Conservation (phyloP, 2,329 filamentous ascomycete genomes). For the Akanthomyces dipterigenus region DNA sequence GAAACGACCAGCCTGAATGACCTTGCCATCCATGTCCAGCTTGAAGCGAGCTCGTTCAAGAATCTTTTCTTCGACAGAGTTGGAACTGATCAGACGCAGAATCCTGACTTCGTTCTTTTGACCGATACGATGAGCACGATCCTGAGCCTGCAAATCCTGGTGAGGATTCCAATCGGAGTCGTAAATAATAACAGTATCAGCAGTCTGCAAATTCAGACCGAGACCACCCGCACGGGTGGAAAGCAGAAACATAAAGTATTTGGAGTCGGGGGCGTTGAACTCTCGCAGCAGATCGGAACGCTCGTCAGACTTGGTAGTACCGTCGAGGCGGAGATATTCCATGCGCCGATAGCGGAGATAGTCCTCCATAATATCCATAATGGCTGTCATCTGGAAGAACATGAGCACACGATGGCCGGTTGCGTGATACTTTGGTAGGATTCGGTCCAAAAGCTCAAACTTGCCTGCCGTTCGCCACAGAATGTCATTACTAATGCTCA, state of each 20-base stretch:
- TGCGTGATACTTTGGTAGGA: slow-evolving; percentile 86
- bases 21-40: slow-evolving; percentile 98
- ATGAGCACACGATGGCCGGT: slow-evolving; percentile 94
- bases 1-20: slow-evolving; percentile 98
- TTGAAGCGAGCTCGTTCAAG: slow-evolving; percentile 95
- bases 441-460: slow-evolving; percentile 88
- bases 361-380: slow-evolving; percentile 99
- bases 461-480: slow-evolving; percentile 95
- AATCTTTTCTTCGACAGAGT: slow-evolving; percentile 98
- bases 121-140: slow-evolving; percentile 99
- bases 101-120: slow-evolving; percentile 99
- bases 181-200: slow-evolving; percentile 98
- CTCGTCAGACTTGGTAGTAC: slow-evolving; percentile 96
- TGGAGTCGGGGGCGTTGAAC: slow-evolving; percentile 85
- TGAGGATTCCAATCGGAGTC: slow-evolving; percentile 99
- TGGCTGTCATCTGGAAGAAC: slow-evolving; percentile 99
- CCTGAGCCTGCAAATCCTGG: slow-evolving; percentile 96
- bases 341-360: slow-evolving; percentile 80
- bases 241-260: slow-evolving; percentile 97
- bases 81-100: slow-evolving; percentile 87
- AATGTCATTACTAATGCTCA: slow-evolving; percentile 80
- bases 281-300: slow-evolving; percentile 81
- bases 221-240: slow-evolving; percentile 97
- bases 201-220: slow-evolving; percentile 92
- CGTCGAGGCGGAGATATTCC: slow-evolving; percentile 85